A percentile compares a stretch with the other conserved stretches of the same genome.
These are phyloP conservation scores for Amniculicola lignicola DNA, from an alignment of 495 filamentous ascomycete genomes.

Conservation along the genomic window DNA sequence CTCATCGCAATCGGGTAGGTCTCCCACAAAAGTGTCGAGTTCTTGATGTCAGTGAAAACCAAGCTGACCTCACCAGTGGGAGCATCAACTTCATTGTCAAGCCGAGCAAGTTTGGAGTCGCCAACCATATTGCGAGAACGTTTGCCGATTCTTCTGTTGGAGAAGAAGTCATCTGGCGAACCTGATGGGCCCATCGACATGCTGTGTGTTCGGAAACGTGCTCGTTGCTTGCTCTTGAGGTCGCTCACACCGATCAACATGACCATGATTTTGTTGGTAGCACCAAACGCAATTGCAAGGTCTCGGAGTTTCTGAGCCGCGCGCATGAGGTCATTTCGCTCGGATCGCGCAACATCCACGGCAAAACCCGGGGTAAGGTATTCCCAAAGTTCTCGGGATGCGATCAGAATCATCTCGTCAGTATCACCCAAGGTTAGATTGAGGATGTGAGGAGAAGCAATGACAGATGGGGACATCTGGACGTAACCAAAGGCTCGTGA, in stretches of 20 bases:
- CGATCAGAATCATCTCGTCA: slow-evolving; percentile 90
- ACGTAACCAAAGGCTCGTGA: slow-evolving; percentile 94
- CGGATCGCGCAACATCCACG: slow-evolving; percentile 84
- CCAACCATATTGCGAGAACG: slow-evolving; percentile 65
- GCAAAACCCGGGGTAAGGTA: slow-evolving; percentile 82
- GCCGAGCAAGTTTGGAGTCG: slow-evolving; percentile 77
- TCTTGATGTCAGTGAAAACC: slow-evolving; percentile 99
- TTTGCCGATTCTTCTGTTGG: slow-evolving; percentile 57
- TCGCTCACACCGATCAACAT: slow-evolving; percentile 94
- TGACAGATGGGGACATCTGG: slow-evolving; percentile 85
- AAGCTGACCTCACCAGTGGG: slow-evolving; percentile 86
- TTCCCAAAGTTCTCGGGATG: slow-evolving; percentile 91
- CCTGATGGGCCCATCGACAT: slow-evolving; percentile 76
- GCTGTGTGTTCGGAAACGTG: slow-evolving; percentile 67
- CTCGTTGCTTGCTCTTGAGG: slow-evolving; percentile 75
- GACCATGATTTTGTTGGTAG: slow-evolving; percentile 93
- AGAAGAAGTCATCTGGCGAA: slow-evolving; percentile 63
- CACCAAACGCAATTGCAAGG: slow-evolving; percentile 91
- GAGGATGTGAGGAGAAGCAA: slow-evolving; percentile 81
- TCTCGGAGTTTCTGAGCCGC: slow-evolving; percentile 95
- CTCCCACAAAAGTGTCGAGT: slow-evolving; percentile 96
- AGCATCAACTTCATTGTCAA: slow-evolving; percentile 84
- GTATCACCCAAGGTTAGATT: slow-evolving; percentile 78
- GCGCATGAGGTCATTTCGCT: slow-evolving; percentile 85
- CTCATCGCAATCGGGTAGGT: slow-evolving; percentile 91